Evolutionary conservation across 139 green algal species (phyloP).

Genomic region (Penium margaritaceum): DNA sequence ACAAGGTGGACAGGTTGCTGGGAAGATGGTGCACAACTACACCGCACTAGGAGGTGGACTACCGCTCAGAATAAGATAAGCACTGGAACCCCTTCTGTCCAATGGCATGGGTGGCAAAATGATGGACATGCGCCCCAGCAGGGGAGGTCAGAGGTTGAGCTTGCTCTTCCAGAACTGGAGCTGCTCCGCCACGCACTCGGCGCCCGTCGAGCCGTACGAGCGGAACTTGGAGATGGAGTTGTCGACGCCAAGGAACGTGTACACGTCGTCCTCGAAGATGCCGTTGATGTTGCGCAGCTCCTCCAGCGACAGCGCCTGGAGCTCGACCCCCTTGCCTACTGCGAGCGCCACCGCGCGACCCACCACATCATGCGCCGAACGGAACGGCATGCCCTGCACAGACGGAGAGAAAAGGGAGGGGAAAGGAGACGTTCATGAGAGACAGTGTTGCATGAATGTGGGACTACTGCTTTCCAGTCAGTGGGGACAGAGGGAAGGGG

Average conservation of each 20-base stretch:
- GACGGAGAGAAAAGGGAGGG: too few relatives aligned
- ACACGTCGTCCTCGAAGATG: slow-evolving; percentile 50
- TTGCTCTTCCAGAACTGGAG: slow-evolving; percentile 42
- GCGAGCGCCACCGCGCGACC: slow-evolving; percentile 38
- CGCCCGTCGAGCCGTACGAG: slow-evolving; percentile 43
- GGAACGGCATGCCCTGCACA: slow-evolving; percentile 47
- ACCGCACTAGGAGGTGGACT: too few relatives aligned
- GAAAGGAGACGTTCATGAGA: too few relatives aligned
- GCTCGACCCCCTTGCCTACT: slow-evolving; percentile 21
- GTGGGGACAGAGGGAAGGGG: too few relatives aligned
- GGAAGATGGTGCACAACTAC: too few relatives aligned
- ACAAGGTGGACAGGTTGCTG: too few relatives aligned
- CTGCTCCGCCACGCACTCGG: slow-evolving; percentile 35
- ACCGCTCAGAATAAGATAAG: too few relatives aligned
- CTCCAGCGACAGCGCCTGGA: slow-evolving; percentile 37
- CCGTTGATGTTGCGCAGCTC: slow-evolving; percentile 36
- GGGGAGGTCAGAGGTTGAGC: slow-evolving; percentile 27
- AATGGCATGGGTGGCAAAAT: too few relatives aligned
- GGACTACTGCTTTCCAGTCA: too few relatives aligned
- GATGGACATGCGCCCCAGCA: too few relatives aligned
- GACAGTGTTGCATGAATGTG: too few relatives aligned
- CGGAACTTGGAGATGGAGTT: slow-evolving; percentile 46
- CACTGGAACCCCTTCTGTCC: too few relatives aligned
- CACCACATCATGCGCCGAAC: slow-evolving; percentile 44
- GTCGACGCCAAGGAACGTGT: slow-evolving; percentile 42